These are phyloP conservation scores for Kluyveromyces lactis DNA, from an alignment of 805 yeast genomes.

Conservation along the genomic window DNA sequence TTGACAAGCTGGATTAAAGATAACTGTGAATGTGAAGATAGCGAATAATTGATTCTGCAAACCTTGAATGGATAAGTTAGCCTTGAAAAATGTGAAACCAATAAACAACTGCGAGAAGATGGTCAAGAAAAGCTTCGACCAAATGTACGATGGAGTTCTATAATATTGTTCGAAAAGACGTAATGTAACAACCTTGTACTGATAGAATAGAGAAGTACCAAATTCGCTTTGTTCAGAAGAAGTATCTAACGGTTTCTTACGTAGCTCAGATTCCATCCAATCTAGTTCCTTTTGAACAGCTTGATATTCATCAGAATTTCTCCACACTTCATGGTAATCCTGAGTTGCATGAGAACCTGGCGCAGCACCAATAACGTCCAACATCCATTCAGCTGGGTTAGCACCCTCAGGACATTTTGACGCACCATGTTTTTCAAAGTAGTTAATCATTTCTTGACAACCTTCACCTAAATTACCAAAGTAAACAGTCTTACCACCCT, in stretches of 20 bases:
- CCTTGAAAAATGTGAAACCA: slow-evolving; percentile 69
- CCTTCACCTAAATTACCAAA: slow-evolving; percentile 69
- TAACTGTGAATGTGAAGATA: slow-evolving; percentile 56
- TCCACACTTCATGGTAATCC: slow-evolving; percentile 74
- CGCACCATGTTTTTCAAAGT: slow-evolving; percentile 61
- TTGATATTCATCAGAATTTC: slow-evolving; percentile 52
- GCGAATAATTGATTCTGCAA: slow-evolving; percentile 79
- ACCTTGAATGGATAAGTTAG: slow-evolving; percentile 54
- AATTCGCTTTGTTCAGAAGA: slow-evolving; percentile 31
- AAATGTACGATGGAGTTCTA: slow-evolving; percentile 57
- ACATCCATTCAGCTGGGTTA: slow-evolving; percentile 90
- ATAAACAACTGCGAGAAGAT: slow-evolving; percentile 52
- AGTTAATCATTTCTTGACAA: slow-evolving; percentile 48
- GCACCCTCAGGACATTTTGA: slow-evolving; percentile 58
- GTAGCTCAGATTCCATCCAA: slow-evolving; percentile 53
- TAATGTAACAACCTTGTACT: slow-evolving; percentile 37
- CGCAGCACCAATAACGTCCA: slow-evolving; percentile 76
- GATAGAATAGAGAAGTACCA: slow-evolving; percentile 37
- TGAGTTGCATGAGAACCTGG: slow-evolving; percentile 69
- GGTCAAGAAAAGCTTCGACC: slow-evolving; percentile 50
- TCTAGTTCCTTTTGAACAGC: slow-evolving; percentile 54
- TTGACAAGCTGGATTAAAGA: slow-evolving; percentile 48
- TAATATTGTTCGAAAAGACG: slow-evolving; percentile 59
- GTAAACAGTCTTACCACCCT: slow-evolving; percentile 75
- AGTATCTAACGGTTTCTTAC: slow-evolving; percentile 29